These are phyloP conservation scores for Mycena latifolia DNA, from an alignment of 768 basidiomycete genomes.

Conservation along the genomic window DNA sequence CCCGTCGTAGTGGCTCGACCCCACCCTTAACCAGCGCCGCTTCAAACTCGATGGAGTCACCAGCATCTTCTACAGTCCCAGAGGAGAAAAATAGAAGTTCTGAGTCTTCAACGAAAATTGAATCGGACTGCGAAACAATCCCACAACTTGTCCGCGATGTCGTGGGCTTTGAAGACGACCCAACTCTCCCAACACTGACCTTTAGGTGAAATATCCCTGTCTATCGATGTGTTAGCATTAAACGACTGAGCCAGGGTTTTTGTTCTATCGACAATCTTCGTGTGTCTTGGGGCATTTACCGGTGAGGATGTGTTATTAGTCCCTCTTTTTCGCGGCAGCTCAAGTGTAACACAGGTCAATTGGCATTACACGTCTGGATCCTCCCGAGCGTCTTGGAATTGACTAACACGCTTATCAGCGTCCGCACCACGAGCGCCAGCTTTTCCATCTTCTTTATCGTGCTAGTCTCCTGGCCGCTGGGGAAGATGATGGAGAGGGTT, in stretches of 20 bases:
- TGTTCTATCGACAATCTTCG: background rate
- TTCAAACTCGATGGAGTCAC: too few species aligned
- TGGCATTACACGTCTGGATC: slow-evolving; percentile 3
- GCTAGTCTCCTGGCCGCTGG: slow-evolving; percentile 11
- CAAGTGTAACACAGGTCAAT: slow-evolving; percentile 21
- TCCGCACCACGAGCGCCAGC: slow-evolving; percentile 11
- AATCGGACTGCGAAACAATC: background rate
- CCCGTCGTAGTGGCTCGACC: too few species aligned
- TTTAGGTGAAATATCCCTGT: slow-evolving; percentile 1
- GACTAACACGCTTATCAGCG: background rate
- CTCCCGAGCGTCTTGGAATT: background rate
- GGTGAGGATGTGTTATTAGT: background rate
- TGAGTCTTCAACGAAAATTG: too few species aligned
- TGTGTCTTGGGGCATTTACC: slow-evolving; percentile 3
- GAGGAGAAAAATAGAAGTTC: too few species aligned
- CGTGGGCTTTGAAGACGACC: slow-evolving; percentile 21
- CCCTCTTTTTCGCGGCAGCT: background rate
- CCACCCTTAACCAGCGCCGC: too few species aligned
- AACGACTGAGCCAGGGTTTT: slow-evolving; percentile 2
- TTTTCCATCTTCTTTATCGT: slow-evolving; percentile 22
- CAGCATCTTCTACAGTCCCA: too few species aligned
- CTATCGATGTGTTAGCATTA: background rate
- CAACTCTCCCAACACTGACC: background rate
- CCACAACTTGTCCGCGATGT: slow-evolving; percentile 13
- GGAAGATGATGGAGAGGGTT: slow-evolving; percentile 9